Evolutionary conservation across 2,329 filamentous ascomycete species (phyloP).

Genomic region (Nectriaceae sp.): DNA sequence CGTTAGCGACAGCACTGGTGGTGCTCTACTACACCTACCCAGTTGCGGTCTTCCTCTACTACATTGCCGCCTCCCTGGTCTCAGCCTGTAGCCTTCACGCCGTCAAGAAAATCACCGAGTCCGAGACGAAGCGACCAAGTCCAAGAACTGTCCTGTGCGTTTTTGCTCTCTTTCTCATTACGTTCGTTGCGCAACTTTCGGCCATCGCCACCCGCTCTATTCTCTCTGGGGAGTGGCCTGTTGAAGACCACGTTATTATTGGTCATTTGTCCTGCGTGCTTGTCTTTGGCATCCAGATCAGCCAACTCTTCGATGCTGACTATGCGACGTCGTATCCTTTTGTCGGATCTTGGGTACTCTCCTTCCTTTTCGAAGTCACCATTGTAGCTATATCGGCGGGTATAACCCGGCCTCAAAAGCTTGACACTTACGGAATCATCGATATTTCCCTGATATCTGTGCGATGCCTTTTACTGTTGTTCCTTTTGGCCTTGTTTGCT

Average conservation of each 20-base stretch:
- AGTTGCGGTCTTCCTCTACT: conserved; percentile 52
- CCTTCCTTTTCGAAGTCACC: conserved; percentile 55
- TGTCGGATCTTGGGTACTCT: conserved; percentile 62
- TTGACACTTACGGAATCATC: conserved; percentile 21
- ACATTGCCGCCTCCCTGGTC: conserved; percentile 57
- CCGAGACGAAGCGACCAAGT: conserved; percentile 17
- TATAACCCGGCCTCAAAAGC: conserved; percentile 2
- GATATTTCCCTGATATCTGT: conserved; percentile 23
- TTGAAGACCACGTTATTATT: conserved; percentile 52
- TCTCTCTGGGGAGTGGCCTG: conserved; percentile 39
- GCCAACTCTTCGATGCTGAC: conserved; percentile 52
- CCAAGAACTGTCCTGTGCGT: conserved; percentile 39
- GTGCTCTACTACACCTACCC: conserved; percentile 28
- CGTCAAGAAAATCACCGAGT: conserved; percentile 25
- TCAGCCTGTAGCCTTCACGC: conserved; percentile 58
- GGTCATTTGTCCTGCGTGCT: conserved; percentile 63
- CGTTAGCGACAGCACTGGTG: conserved; percentile 18
- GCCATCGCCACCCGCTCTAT: conserved; percentile 40
- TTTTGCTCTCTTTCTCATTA: conserved; percentile 44
- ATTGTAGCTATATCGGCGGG: conserved; percentile 37
- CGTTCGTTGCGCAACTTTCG: conserved; percentile 50
- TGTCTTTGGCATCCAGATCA: conserved; percentile 63
- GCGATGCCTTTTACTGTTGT: conserved; percentile 21
- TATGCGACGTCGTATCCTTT: conserved; percentile 63
- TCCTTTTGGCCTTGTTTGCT: conserved; percentile 17